A percentile compares a stretch with the other conserved stretches of the same genome.
phyloP scores from a whole-genome alignment of 768 basidiomycete genomes.

The Xanthoconium purpureum region DNA sequence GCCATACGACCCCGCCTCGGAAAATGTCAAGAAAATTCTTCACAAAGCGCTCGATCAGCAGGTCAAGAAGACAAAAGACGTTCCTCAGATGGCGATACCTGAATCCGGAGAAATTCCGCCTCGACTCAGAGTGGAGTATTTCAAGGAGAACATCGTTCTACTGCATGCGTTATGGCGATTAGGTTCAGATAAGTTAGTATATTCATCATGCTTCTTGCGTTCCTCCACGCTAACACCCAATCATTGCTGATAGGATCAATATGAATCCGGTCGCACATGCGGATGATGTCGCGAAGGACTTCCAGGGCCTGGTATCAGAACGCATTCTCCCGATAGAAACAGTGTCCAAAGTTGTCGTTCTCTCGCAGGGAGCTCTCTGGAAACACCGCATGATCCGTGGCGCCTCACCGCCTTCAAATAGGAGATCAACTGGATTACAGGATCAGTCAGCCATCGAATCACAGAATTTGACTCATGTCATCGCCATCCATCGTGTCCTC shows the following conservation, averaged over 20 bases:
- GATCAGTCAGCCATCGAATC: slow-evolving; percentile 50
- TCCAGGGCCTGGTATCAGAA: slow-evolving; percentile 58
- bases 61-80: slow-evolving; percentile 44
- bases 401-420: slow-evolving; percentile 30
- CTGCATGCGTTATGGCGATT: slow-evolving; percentile 74
- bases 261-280: slow-evolving; percentile 50
- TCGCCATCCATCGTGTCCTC: slow-evolving; percentile 61
- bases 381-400: slow-evolving; percentile 74
- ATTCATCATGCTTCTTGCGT: neutral
- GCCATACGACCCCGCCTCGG: slow-evolving; percentile 83
- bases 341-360: slow-evolving; percentile 69
- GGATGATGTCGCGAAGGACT: slow-evolving; percentile 50
- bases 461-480: slow-evolving; percentile 62
- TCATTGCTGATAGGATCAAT: slow-evolving; percentile 22
- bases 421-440: slow-evolving; percentile 21
- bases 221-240: slow-evolving; percentile 1
- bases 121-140: slow-evolving; percentile 53
- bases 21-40: slow-evolving; percentile 77
- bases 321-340: slow-evolving; percentile 72
- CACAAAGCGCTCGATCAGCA: slow-evolving; percentile 62
- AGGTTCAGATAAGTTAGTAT: slow-evolving; percentile 52
- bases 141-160: slow-evolving; percentile 73
- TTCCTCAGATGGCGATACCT: slow-evolving; percentile 27
- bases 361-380: slow-evolving; percentile 82
- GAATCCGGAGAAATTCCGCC: slow-evolving; percentile 40